A percentile compares a stretch with the other conserved stretches of the same genome.
phyloP scores from a whole-genome alignment of 306 rosid genomes.

The Cicer pinnatifidum region DNA sequence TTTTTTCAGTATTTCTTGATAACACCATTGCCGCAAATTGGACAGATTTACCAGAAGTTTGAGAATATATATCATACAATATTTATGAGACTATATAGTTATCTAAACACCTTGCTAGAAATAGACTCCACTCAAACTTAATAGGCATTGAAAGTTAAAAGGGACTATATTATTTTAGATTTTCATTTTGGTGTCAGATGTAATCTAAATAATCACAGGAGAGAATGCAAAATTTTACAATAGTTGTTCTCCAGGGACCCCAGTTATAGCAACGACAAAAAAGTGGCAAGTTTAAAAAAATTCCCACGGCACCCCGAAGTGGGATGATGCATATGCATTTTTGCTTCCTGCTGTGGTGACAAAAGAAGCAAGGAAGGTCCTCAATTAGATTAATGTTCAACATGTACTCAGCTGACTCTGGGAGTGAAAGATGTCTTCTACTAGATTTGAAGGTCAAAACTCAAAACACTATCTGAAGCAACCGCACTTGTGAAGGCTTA shows the following conservation, averaged over 20 bases:
- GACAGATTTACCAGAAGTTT: background rate
- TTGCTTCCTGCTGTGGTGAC: slow-evolving; percentile 28
- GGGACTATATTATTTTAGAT: background rate
- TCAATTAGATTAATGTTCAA: slow-evolving; percentile 4
- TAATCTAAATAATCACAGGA: slow-evolving; percentile 35
- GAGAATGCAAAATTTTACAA: slow-evolving; percentile 33
- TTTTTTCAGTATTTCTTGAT: background rate
- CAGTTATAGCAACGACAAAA: slow-evolving; percentile 21
- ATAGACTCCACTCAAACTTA: slow-evolving; percentile 17
- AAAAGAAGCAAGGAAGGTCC: slow-evolving; percentile 10
- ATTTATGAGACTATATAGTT: background rate
- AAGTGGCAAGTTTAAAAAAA: background rate
- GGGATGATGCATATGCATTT: background rate
- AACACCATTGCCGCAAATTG: background rate
- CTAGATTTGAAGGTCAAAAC: background rate
- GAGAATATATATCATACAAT: background rate
- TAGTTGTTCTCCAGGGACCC: slow-evolving; percentile 22
- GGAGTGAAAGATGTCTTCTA: slow-evolving; percentile 12
- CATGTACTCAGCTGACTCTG: background rate
- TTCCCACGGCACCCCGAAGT: background rate
- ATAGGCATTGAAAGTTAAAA: background rate
- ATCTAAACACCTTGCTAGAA: background rate
- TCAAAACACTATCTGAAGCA: slow-evolving; percentile 32
- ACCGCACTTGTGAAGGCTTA: slow-evolving; percentile 34
- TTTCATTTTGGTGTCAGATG: background rate